phyloP scores from a whole-genome alignment of 2,329 filamentous ascomycete genomes.

The Microdochium trichocladiopsis region DNA sequence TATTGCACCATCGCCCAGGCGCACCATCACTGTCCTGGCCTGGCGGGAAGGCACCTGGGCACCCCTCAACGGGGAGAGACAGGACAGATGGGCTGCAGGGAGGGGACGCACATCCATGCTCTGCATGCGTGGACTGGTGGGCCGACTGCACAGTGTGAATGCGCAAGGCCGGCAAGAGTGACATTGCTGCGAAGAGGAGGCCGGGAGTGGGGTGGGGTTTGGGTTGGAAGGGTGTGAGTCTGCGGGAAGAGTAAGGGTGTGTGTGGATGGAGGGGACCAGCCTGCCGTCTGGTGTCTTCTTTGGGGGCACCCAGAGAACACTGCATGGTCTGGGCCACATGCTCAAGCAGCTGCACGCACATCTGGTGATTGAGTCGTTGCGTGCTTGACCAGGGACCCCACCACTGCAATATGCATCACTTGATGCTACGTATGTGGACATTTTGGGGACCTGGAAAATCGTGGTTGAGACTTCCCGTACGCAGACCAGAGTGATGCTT shows the following conservation, averaged over 20 bases:
- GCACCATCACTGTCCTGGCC: constrained; percentile 21
- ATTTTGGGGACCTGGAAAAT: too few species aligned
- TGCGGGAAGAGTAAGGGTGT: background rate
- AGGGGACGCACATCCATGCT: background rate
- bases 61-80: constrained; percentile 2
- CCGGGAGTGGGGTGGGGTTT: background rate
- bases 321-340: too few species aligned
- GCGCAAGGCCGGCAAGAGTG: background rate
- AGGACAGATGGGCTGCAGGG: background rate
- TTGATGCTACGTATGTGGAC: too few species aligned
- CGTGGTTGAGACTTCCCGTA: too few species aligned
- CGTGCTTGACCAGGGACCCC: too few species aligned
- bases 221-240: background rate
- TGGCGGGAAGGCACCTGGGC: constrained; percentile 10
- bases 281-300: too few species aligned
- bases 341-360: too few species aligned
- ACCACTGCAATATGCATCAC: too few species aligned
- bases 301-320: too few species aligned
- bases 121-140: background rate
- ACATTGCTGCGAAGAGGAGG: background rate
- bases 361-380: too few species aligned
- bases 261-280: too few species aligned
- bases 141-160: background rate
- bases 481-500: too few species aligned
- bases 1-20: constrained; percentile 51